Conservation (phyloP, 129 eudicot species). For the Deinandra increscens region DNA sequence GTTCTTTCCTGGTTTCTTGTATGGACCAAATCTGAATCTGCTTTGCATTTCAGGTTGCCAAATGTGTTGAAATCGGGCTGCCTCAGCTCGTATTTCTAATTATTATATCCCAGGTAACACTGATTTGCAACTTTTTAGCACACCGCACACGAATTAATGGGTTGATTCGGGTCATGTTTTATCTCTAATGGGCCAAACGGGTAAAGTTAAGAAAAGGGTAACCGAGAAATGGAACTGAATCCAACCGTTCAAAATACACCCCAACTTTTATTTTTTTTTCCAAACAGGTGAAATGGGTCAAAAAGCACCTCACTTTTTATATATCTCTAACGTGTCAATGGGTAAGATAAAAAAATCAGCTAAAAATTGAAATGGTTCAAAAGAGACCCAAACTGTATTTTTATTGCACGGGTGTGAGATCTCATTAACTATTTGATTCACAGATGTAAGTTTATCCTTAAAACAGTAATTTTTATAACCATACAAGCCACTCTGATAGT, state of each 20-base stretch:
- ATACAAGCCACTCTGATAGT: neutral
- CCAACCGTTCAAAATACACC: neutral
- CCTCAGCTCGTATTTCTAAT: slow-evolving; percentile 59
- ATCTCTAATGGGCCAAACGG: neutral
- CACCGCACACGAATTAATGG: neutral
- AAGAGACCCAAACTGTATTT: neutral
- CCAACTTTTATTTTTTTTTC: neutral
- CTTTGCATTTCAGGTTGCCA: slow-evolving; percentile 45
- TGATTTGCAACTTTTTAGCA: neutral
- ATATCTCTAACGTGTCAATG: neutral
- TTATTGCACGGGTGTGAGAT: neutral
- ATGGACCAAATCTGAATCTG: slow-evolving; percentile 12
- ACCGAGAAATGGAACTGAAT: neutral
- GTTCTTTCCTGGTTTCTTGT: neutral
- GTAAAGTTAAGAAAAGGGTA: neutral
- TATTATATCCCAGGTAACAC: slow-evolving; percentile 50
- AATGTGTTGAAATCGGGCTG: slow-evolving; percentile 70
- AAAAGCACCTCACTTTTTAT: neutral
- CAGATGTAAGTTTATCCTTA: neutral
- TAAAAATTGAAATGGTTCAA: neutral
- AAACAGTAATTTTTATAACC: neutral
- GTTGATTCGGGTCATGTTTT: slow-evolving; percentile 3
- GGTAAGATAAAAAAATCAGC: neutral
- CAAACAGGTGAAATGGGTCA: neutral
- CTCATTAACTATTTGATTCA: neutral